Evolutionary conservation across 805 yeast species (phyloP).

Genomic region (Crinitomyces ghanaensis): DNA sequence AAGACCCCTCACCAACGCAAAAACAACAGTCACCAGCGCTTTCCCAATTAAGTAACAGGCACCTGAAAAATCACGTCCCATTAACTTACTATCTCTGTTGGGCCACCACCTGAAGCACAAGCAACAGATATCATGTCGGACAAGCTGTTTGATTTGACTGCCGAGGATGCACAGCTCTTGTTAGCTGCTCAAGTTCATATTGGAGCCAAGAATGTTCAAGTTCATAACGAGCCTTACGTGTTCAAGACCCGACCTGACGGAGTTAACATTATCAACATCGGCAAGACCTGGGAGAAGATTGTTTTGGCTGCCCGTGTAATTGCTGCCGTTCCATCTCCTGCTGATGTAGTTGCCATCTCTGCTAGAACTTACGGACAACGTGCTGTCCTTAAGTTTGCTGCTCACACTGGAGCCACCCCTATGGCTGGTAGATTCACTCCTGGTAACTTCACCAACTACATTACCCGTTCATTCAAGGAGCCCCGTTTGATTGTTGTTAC

Average conservation of each 20-base stretch:
- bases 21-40: no score
- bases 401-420: conserved; percentile 99
- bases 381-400: conserved; percentile 98
- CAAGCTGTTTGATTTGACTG: conserved; percentile 48
- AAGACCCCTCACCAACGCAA: no score
- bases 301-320: conserved; percentile 99
- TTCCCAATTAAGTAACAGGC: no score
- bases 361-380: conserved; percentile 99
- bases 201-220: conserved; percentile 99
- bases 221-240: conserved; percentile 66
- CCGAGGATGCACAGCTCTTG: conserved; percentile 97
- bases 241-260: conserved; percentile 99
- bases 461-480: conserved; percentile 99
- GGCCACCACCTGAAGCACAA: conserved; percentile 1
- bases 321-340: conserved; percentile 98
- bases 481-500: conserved; percentile 99
- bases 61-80: no score
- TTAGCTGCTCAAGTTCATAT: conserved; percentile 99
- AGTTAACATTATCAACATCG: conserved; percentile 95
- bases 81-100: no score
- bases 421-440: conserved; percentile 99
- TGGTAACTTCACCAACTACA: conserved; percentile 99
- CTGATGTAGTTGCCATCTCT: conserved; percentile 97
- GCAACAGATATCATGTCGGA: conserved; percentile 15
- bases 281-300: conserved; percentile 99